These are phyloP conservation scores for Neurospora pannonica DNA, from an alignment of 495 filamentous ascomycete species.

Conservation along the genomic window DNA sequence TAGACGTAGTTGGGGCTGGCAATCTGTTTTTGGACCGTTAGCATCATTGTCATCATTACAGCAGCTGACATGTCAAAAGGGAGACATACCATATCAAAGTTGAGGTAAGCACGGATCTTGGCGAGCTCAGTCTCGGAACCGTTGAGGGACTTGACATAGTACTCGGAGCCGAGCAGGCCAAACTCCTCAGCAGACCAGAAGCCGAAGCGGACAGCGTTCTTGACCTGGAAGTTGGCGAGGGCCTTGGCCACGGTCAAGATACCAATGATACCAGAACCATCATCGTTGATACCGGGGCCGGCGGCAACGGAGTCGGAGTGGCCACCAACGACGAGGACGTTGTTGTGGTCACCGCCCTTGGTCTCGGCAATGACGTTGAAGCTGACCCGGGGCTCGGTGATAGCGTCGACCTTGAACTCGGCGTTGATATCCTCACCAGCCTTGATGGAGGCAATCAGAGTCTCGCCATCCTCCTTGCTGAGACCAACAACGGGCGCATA, in stretches of 20 bases:
- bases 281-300: slow-evolving; percentile 40
- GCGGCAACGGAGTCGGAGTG: slow-evolving; percentile 61
- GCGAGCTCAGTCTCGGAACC: slow-evolving; percentile 32
- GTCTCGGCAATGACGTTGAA: slow-evolving; percentile 63
- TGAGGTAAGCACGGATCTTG: slow-evolving; percentile 59
- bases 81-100: slow-evolving; percentile 56
- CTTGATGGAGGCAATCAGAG: slow-evolving; percentile 31
- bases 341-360: slow-evolving; percentile 54
- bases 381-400: slow-evolving; percentile 39
- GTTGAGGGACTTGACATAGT: slow-evolving; percentile 41
- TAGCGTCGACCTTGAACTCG: slow-evolving; percentile 21
- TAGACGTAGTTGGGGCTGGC: slow-evolving; percentile 61
- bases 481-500: slow-evolving; percentile 47
- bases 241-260: slow-evolving; percentile 54
- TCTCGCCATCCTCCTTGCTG: slow-evolving; percentile 39
- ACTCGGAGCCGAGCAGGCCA: slow-evolving; percentile 53
- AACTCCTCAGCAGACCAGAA: slow-evolving; percentile 63
- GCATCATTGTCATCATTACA: background rate
- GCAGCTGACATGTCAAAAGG: background rate
- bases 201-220: slow-evolving; percentile 59
- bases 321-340: slow-evolving; percentile 52
- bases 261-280: slow-evolving; percentile 55
- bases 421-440: slow-evolving; percentile 20
- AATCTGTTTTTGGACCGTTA: slow-evolving; percentile 23
- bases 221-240: slow-evolving; percentile 48